Base-by-base conservation (phyloP, 306 rosid genomes). In the Macrotyloma uniflorum region DNA sequence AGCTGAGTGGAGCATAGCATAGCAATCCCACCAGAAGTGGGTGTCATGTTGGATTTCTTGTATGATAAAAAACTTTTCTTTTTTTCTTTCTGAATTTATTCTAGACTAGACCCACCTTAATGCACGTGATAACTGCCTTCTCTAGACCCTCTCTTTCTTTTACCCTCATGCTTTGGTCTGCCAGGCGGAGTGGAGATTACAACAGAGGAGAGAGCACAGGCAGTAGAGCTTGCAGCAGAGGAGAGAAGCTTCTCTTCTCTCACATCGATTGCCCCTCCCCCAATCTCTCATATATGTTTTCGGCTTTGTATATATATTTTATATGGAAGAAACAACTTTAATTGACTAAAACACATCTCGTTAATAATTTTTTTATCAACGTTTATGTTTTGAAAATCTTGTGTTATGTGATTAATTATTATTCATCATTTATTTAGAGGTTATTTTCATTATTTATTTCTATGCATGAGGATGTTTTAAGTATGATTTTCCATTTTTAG, bases 51-150 rank as follows among this genome's bases (percentile, higher is more conserved):
- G 20, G 7, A 4, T 47, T 47, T 50, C 24, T n/a, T 6, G 24
- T 18, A 20, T 2, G 1, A 50, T 6, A 0, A 50, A n/a, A 18
- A 5, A 5, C 5, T 0, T 1, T 0, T 1, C 0, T 47, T 15
- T 16, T 47, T 47, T 47, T 45, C 1, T 14, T 0, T 1, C 55
- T 49, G 55, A 16, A 6, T 6, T 6, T 15, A 45, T 0, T n/a
- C 7, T 9, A 22, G 8, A 50, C 10, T 2, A 50, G 18, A n/a
- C 57, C 23, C 4, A 18, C 11, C 14, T 28, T 7, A 19, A 51
- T 5, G 3, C 14, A 7, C 1, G 12, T 4, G 57, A 8, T 51
- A 11, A 7, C 26, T 18, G 14, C 15, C 30, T 53, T 20, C 61
- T 53, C 28, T 53, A 4, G 4, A 51, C 13, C 22, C 55, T n/a